These are phyloP conservation scores for Rhodocollybia butyracea DNA, from an alignment of 768 basidiomycete species.

Conservation along the genomic window DNA sequence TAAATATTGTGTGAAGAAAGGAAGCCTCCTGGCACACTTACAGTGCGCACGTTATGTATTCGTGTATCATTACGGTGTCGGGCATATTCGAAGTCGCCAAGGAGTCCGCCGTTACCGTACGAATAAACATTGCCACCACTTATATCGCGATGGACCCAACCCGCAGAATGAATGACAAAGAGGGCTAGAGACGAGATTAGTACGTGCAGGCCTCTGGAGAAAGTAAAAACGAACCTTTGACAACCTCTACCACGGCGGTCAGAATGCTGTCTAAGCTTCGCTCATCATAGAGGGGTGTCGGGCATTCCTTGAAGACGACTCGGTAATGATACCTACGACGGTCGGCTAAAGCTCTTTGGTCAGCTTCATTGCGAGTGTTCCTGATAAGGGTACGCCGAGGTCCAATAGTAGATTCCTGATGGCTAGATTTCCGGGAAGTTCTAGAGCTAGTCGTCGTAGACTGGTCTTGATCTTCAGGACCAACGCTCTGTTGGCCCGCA, in stretches of 20 bases:
- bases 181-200: too few relatives aligned
- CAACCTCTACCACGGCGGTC: not conserved
- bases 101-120: not conserved
- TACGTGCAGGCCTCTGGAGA: not conserved
- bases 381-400: not conserved
- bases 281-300: not conserved
- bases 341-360: not conserved
- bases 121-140: not conserved
- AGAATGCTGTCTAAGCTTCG: not conserved
- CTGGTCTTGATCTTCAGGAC: not conserved
- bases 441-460: not conserved
- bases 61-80: not conserved
- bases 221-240: not conserved
- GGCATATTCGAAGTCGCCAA: slow-evolving; percentile 1
- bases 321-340: not conserved
- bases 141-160: not conserved
- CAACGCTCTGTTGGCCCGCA: not conserved
- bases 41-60: not conserved
- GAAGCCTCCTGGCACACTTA: not conserved
- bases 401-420: not conserved
- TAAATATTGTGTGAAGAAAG: not conserved
- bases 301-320: not conserved
- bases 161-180: not conserved
- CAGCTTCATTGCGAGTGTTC: not conserved
- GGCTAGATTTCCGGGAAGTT: not conserved